phyloP scores from a whole-genome alignment of 441 rosid genomes.

The Adansonia madagascariensis region DNA sequence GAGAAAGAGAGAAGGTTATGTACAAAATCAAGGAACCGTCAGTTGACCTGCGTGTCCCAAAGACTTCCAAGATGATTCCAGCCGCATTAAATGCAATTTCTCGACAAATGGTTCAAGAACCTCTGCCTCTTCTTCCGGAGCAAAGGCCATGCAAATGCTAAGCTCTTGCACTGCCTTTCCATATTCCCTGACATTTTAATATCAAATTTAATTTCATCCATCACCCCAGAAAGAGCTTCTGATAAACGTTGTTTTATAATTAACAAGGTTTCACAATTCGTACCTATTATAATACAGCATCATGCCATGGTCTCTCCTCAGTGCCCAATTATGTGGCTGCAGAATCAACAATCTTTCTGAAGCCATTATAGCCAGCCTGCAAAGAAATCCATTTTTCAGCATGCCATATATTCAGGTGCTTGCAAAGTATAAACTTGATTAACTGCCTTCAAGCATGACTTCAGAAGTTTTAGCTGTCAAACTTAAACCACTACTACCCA shows the following conservation, averaged over 20 bases:
- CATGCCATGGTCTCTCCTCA: conserved; percentile 87
- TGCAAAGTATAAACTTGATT: background rate
- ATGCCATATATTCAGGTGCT: background rate
- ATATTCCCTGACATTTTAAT: conserved; percentile 52
- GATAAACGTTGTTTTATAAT: background rate
- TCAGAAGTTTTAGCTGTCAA: conserved; percentile 14
- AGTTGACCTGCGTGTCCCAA: conserved; percentile 57
- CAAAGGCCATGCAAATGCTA: conserved; percentile 90
- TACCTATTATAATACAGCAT: conserved; percentile 81
- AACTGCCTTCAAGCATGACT: background rate
- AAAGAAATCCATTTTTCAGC: conserved; percentile 25
- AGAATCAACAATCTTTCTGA: conserved; percentile 76
- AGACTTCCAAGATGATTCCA: conserved; percentile 68
- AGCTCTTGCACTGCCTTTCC: conserved; percentile 87
- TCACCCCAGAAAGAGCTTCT: background rate
- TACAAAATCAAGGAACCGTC: conserved; percentile 50
- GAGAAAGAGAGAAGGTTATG: background rate
- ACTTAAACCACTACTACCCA: background rate
- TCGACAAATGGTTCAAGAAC: conserved; percentile 69
- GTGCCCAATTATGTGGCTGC: conserved; percentile 83
- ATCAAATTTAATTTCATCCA: conserved; percentile 9
- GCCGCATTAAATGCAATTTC: conserved; percentile 78
- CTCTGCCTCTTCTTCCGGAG: conserved; percentile 68
- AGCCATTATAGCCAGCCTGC: conserved; percentile 83
- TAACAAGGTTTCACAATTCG: background rate